phyloP scores from a whole-genome alignment of 2,329 filamentous ascomycete species.

The Trematosphaeria pertusa region DNA sequence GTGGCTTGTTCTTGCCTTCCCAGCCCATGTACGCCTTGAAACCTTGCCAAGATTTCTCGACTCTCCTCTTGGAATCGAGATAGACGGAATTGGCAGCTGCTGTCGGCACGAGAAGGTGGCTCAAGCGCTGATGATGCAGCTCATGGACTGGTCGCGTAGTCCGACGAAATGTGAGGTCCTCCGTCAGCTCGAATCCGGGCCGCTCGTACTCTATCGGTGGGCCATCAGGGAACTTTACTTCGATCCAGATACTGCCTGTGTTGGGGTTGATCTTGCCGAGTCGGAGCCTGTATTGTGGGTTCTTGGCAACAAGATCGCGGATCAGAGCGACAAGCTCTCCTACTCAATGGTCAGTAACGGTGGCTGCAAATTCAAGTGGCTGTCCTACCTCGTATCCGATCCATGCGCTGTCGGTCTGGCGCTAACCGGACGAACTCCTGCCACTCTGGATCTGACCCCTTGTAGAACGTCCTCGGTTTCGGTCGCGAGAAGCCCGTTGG shows the following conservation, averaged over 20 bases:
- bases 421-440: constrained; percentile 57
- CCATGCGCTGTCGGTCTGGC: constrained; percentile 49
- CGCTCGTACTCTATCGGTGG: constrained; percentile 58
- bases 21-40: constrained; percentile 35
- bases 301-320: constrained; percentile 35
- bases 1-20: constrained; percentile 22
- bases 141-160: constrained; percentile 34
- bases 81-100: constrained; percentile 31
- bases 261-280: constrained; percentile 50
- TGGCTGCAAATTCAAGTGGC: too few species aligned
- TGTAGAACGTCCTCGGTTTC: constrained; percentile 53
- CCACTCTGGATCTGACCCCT: constrained; percentile 62
- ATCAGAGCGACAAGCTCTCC: constrained; percentile 48
- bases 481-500: constrained; percentile 56
- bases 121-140: constrained; percentile 47
- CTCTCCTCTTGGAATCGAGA: constrained; percentile 29
- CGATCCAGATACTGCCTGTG: constrained; percentile 55
- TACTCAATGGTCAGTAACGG: too few species aligned
- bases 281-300: constrained; percentile 34
- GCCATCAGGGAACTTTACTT: constrained; percentile 56
- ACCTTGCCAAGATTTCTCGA: constrained; percentile 26
- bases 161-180: constrained; percentile 45
- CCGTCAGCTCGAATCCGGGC: constrained; percentile 51
- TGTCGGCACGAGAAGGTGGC: constrained; percentile 28
- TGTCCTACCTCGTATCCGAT: constrained; percentile 51